Percentiles rank a stretch among this genome's conserved stretches.
These are phyloP conservation scores for Diplodia sapinea DNA, from an alignment of 2,329 filamentous ascomycete species.

Conservation along the genomic window DNA sequence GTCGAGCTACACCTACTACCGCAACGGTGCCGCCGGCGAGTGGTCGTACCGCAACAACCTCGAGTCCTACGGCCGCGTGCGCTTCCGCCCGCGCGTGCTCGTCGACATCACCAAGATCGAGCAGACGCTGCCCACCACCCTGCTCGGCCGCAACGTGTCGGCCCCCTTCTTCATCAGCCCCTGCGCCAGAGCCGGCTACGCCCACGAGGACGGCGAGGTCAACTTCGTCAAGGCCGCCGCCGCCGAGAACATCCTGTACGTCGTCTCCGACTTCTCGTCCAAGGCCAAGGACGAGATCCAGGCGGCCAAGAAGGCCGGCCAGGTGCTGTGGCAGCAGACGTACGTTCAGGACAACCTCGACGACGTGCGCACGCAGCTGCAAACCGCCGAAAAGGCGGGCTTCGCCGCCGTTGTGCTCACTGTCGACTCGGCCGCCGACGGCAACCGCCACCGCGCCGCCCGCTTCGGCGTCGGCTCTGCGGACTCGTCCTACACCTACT, in stretches of 20 bases:
- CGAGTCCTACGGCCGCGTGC: conserved; percentile 59
- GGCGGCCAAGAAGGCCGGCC: conserved; percentile 35
- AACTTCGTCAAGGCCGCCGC: conserved; percentile 59
- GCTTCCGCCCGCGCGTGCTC: conserved; percentile 57
- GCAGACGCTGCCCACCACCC: conserved; percentile 54
- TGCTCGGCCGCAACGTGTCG: conserved; percentile 61
- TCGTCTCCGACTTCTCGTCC: conserved; percentile 47
- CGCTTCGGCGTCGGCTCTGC: conserved; percentile 44
- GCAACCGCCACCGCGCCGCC: conserved; percentile 46
- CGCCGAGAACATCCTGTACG: conserved; percentile 58
- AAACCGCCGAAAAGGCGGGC: conserved; percentile 42
- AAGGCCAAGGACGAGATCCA: conserved; percentile 42
- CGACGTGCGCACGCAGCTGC: conserved; percentile 42
- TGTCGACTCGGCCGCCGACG: conserved; percentile 50
- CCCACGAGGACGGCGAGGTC: conserved; percentile 55
- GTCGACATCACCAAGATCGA: conserved; percentile 56
- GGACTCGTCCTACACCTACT: conserved; percentile 40
- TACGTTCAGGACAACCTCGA: conserved; percentile 46
- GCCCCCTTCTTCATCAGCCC: conserved; percentile 63
- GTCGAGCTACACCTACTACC: conserved; percentile 62
- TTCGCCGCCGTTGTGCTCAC: conserved; percentile 51
- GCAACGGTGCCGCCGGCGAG: conserved; percentile 62
- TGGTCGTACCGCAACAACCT: conserved; percentile 64
- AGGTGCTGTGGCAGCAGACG: conserved; percentile 51
- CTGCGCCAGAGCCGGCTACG: conserved; percentile 48